Base-by-base conservation (phyloP, 2,329 filamentous ascomycete species). In the Phyllosticta ampelicida region DNA sequence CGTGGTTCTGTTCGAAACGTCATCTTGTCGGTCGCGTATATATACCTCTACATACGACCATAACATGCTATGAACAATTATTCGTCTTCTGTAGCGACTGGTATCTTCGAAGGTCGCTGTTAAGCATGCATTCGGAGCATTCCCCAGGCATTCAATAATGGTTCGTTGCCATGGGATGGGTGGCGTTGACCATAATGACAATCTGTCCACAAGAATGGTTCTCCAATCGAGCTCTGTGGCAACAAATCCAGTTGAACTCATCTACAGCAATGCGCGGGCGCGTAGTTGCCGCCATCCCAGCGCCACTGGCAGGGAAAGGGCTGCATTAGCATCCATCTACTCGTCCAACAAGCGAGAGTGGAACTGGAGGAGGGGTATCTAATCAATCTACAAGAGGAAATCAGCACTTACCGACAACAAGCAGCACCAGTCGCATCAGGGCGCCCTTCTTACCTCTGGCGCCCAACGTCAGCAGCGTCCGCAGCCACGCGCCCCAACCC, bases 401-500 rank as follows among this genome's bases (percentile, higher is more conserved):
- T 44, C 36, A 36, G 13, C 23, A 59, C 57, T 59, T 53, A 59
- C 57, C 57, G 29, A 59, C n/a, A 23, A 60, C 26, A 6, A 60
- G 19, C 4, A 51, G 10, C 26, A 60, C 48, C 58, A 54, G 54
- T 26, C 58, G 53, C 23, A 50, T 13, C 4, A 57, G 36, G 8
- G 30, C 54, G 5, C 21, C 54, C 18, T 44, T 48, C 58, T 57
- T 58, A 52, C 59, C 59, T 53, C 54, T 58, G 6, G 52, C 59
- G 19, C 59, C 59, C 52, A 60, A n/a, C 19, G 55, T 52, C n/a
- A 58, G 10, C 18, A 60, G 19, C 6, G 52, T 26, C 18, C 52
- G n/a, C 5, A 71, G 61, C 71, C 70, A 75, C 0, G 63, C 63
- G 48, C 62, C 62, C 68, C 67, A 73, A 8, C 66, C 55, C 23